Conservation (phyloP, 2,329 filamentous ascomycete species). For the Chaetoscypha palmicola region DNA sequence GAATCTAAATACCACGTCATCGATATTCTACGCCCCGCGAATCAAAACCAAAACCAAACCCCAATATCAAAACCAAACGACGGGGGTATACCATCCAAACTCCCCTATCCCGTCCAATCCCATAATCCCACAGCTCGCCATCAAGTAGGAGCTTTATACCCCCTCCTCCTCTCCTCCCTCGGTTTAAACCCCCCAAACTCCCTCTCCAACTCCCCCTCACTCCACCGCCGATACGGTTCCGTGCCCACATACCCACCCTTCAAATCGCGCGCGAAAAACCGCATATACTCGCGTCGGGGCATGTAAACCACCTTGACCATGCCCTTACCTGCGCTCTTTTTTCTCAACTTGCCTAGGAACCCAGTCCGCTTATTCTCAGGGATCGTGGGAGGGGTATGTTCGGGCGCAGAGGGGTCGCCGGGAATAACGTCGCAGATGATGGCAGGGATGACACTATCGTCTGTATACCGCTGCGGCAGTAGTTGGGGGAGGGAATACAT, state of each 20-base stretch:
- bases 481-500: slow-evolving; percentile 22
- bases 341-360: slow-evolving; percentile 9
- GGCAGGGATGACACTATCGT: slow-evolving; percentile 29
- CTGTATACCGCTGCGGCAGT: slow-evolving; percentile 23
- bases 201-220: slow-evolving; percentile 26
- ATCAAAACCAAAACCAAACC: no score
- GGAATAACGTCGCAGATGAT: slow-evolving; percentile 20
- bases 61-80: no score
- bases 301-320: slow-evolving; percentile 28
- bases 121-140: no score
- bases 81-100: no score
- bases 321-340: slow-evolving; percentile 3
- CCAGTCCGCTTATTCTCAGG: background rate
- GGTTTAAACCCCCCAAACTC: slow-evolving; percentile 24
- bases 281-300: slow-evolving; percentile 28
- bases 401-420: background rate
- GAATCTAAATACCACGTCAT: no score
- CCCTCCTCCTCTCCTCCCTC: slow-evolving; percentile 7
- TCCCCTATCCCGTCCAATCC: no score
- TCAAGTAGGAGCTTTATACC: background rate
- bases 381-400: background rate
- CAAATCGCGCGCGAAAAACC: slow-evolving; percentile 27
- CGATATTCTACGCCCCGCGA: no score
- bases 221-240: slow-evolving; percentile 27
- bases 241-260: slow-evolving; percentile 26